Evolutionary conservation across 768 basidiomycete genomes (phyloP).

Genomic region (Calocera cornea): DNA sequence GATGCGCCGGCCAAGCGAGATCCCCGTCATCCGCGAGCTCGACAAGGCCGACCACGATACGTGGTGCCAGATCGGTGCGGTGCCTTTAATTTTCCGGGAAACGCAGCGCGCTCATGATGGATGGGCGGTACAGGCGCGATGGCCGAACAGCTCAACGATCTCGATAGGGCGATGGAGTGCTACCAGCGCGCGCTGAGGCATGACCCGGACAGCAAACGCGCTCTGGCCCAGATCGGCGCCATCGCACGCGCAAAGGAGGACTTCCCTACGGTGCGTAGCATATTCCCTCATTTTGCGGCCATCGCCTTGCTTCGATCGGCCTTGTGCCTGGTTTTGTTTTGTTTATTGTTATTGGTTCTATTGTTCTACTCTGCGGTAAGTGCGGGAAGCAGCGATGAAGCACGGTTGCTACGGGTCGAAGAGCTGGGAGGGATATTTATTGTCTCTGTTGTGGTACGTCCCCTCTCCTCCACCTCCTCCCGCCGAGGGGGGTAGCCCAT

Average conservation of each 20-base stretch:
- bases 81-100: background rate
- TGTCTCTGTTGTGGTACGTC: background rate
- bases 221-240: constrained; percentile 85
- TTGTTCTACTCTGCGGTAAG: background rate
- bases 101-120: background rate
- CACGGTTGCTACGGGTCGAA: background rate
- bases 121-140: constrained; percentile 52
- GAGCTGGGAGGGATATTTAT: background rate
- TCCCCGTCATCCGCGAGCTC: background rate
- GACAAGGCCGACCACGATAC: constrained; percentile 1
- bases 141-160: constrained; percentile 89
- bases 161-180: constrained; percentile 80
- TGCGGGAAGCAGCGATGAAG: background rate
- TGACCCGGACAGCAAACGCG: constrained; percentile 80
- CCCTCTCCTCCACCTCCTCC: background rate
- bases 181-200: constrained; percentile 94
- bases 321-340: background rate
- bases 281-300: constrained; percentile 15
- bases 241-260: constrained; percentile 97
- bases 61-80: background rate
- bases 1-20: background rate
- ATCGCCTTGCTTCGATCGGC: constrained; percentile 7
- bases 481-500: background rate
- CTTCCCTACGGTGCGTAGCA: constrained; percentile 67
- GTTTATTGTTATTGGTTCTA: background rate